Base-by-base conservation (phyloP, 208 protist species). In the Leishmania gerbilli region DNA sequence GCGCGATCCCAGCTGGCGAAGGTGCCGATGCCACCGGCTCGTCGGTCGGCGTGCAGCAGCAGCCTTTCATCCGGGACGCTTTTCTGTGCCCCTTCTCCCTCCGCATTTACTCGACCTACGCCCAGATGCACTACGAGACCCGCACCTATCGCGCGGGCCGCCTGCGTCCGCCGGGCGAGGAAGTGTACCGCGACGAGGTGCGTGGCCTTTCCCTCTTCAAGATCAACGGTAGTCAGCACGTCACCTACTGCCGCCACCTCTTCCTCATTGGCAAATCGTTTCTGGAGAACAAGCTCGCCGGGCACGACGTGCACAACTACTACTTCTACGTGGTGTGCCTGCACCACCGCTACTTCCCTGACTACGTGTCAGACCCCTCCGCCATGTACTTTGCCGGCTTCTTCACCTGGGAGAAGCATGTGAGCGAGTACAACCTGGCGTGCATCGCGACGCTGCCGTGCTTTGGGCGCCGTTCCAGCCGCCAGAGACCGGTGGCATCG, bases 371-470 rank as follows among this genome's bases (percentile, higher is more conserved):
- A 17, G 89, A 94, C 75, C 24, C 83, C 37, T 80, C 56, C 1
- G 92, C 92, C 1, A 90, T 95, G 92, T 95, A 91, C 83, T 95
- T 99, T 87, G 97, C 99, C 1, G 99, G 99, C 19, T 99, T 99
- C 83, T 99, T 99, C 82, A 99, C 97, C 45, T 99, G 99, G 91
- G 97, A 98, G 84, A 99, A 99, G 85, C 97, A 95, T 21, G 90
- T 97, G 24, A 84, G 94, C 27, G 96, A 99, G 56, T 99, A 99
- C 87, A 99, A 99, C 86, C 86, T 99, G 0, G 99, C 99, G 9
- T 99, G 99, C 90, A 99, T 99, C 83, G 83, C 99, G 37, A 99
- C 98, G 9, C 83, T 99, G 67, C 99, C 99, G n/a, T 99, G 96
- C 58, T 96, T 97, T 82, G 88, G 77, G 84, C 34, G 88, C 77